phyloP scores from a whole-genome alignment of 169 alveolate genomes.

The Babesia caballi region DNA sequence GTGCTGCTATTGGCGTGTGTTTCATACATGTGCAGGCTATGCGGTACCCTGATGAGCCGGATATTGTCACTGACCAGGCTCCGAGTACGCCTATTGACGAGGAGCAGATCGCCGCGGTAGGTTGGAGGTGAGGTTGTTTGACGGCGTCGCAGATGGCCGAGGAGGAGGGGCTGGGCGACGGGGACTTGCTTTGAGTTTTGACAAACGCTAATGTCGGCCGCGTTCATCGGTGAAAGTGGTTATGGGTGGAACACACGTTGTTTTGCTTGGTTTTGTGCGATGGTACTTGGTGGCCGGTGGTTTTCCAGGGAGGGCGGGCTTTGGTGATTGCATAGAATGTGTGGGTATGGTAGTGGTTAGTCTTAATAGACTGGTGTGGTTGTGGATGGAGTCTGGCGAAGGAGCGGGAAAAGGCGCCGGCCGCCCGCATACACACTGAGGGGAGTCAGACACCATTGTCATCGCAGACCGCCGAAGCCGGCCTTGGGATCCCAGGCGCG shows the following conservation, averaged over 20 bases:
- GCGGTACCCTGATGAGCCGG: constrained; percentile 66
- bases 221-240: too few species aligned
- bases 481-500: neutral
- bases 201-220: too few species aligned
- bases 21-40: constrained; percentile 38
- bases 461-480: neutral
- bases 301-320: too few species aligned
- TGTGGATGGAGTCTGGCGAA: too few species aligned
- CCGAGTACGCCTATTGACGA: constrained; percentile 7
- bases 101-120: constrained; percentile 22
- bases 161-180: constrained; percentile 18
- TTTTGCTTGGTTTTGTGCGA: too few species aligned
- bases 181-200: neutral
- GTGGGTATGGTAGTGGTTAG: too few species aligned
- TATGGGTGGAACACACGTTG: too few species aligned
- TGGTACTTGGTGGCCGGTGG: too few species aligned
- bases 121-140: neutral
- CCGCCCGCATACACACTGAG: neutral
- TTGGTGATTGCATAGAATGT: too few species aligned
- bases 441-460: neutral
- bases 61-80: neutral
- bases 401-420: too few species aligned
- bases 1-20: too few species aligned
- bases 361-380: too few species aligned
- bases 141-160: neutral